Conservation (phyloP, 768 basidiomycete genomes). For the Pilatotrama ljubarskyi region DNA sequence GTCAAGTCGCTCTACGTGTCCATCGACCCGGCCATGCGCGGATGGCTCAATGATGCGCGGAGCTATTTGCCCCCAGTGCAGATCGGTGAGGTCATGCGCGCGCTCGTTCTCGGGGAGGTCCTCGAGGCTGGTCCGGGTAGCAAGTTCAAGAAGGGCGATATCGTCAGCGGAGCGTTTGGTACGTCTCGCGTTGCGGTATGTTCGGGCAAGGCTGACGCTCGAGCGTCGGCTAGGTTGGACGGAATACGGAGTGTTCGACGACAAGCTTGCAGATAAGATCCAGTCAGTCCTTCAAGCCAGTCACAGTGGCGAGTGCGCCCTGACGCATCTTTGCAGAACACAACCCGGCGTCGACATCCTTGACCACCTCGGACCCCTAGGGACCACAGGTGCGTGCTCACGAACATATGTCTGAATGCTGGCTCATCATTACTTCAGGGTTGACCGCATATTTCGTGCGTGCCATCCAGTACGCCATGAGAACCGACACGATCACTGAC, state of each 20-base stretch:
- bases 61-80: slow-evolving; percentile 65
- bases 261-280: slow-evolving; percentile 51
- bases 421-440: slow-evolving; percentile 42
- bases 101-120: slow-evolving; percentile 64
- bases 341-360: slow-evolving; percentile 61
- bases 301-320: not conserved
- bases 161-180: slow-evolving; percentile 67
- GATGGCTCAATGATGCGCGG: slow-evolving; percentile 72
- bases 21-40: slow-evolving; percentile 88
- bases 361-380: slow-evolving; percentile 85
- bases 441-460: slow-evolving; percentile 89
- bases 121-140: slow-evolving; percentile 56
- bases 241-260: slow-evolving; percentile 66
- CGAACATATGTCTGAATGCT: not conserved
- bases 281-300: slow-evolving; percentile 42
- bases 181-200: slow-evolving; percentile 25
- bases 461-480: not conserved
- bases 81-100: slow-evolving; percentile 69
- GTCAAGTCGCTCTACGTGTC: slow-evolving; percentile 80
- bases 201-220: not conserved
- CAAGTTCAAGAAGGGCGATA: slow-evolving; percentile 61
- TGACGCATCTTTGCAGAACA: slow-evolving; percentile 37
- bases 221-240: slow-evolving; percentile 59
- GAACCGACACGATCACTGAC: too few species aligned
- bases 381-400: slow-evolving; percentile 57